Base-by-base conservation (phyloP, 345 rosid species). In the Acer negundo region DNA sequence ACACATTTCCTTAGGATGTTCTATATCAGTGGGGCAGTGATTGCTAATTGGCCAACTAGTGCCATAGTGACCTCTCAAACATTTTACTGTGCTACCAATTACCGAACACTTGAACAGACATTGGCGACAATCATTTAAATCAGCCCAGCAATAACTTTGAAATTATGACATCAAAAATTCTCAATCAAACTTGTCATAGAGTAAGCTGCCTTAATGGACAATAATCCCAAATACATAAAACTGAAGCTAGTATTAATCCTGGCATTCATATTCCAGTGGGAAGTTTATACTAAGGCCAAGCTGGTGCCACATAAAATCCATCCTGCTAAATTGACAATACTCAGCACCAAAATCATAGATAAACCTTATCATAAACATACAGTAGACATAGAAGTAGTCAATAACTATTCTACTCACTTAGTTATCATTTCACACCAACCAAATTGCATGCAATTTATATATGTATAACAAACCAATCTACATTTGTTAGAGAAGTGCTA, bases 101-200 rank as follows among this genome's bases (percentile, higher is more conserved):
- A 16, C 28, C 0, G 22, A 53, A 26, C 74, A 70, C 59, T 61
- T 72, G 8, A 19, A 53, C 56, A 12, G 19, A 53, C 20, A 53
- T 31, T 31, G 44, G 42, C 42, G 7, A 35, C 75, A 38, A 35
- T 72, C 31, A 56, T 13, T 20, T 56, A n/a, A 59, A 35, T 59
- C 66, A 58, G 46, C 24, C 53, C 20, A 58, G 49, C 47, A 38
- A 49, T 13, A 51, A 56, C 6, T 3, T 38, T 16, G 59, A 70
- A 55, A 72, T 72, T 12, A 35, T 5, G n/a, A n/a, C 31, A 4
- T 63, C 1, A 59, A 58, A 53, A 10, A 47, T 72, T 72, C 28
- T 35, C 11, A 56, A 72, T 35, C 47, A 72, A 31, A 10, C 38
- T 35, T 72, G n/a, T 55, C 65, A 72, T 10, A 19, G n/a, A 72